Percentiles rank a stretch among this genome's conserved stretches.
These are phyloP conservation scores for Botrytis hyacinthi DNA, from an alignment of 2,329 filamentous ascomycete genomes.

Conservation along the genomic window DNA sequence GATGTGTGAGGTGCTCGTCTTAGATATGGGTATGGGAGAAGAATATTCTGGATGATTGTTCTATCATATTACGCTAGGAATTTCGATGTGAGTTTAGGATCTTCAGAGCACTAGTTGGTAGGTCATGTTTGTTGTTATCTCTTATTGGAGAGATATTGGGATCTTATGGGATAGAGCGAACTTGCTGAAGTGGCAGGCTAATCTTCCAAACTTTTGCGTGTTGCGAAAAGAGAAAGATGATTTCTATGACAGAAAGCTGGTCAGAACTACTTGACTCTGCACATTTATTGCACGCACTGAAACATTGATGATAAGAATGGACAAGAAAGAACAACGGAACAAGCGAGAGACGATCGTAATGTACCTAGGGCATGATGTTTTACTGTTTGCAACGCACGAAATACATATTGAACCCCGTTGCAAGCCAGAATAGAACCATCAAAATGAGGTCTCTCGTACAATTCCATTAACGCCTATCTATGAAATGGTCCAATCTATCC, in stretches of 20 bases:
- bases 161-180: not conserved
- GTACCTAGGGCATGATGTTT: not conserved
- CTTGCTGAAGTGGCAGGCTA: too few relatives aligned
- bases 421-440: not conserved
- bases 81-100: rapidly evolving
- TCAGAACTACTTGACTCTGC: not conserved
- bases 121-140: not conserved
- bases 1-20: not conserved
- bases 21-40: too few relatives aligned
- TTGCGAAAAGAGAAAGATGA: not conserved
- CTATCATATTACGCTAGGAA: not conserved
- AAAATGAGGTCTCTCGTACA: not conserved
- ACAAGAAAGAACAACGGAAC: not conserved
- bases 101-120: not conserved
- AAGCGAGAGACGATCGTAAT: not conserved
- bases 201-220: not conserved
- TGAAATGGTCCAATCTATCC: not conserved
- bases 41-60: not conserved
- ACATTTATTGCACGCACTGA: not conserved
- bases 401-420: not conserved
- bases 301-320: not conserved
- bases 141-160: not conserved
- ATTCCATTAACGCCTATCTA: not conserved
- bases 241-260: not conserved
- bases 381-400: not conserved